A percentile compares a stretch with the other conserved stretches of the same genome.
These are phyloP conservation scores for Aristolochia contorta DNA, from an alignment of 164 flowering plant genomes.

Conservation along the genomic window DNA sequence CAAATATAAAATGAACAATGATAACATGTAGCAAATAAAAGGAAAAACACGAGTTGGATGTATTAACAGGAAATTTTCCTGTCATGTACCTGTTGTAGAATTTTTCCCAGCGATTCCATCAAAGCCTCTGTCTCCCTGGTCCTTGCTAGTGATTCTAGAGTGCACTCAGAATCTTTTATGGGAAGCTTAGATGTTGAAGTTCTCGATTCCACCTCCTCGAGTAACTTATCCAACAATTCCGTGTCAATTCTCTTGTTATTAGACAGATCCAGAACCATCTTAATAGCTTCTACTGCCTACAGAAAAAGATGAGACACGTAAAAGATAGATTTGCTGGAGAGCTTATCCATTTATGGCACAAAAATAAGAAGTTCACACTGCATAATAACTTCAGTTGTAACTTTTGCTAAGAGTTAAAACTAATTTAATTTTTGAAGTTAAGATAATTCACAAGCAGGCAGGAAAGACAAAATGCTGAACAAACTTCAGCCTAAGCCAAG, in stretches of 20 bases:
- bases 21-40: neutral
- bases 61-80: too few species aligned
- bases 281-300: slow-evolving; percentile 77
- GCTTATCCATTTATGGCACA: too few species aligned
- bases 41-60: neutral
- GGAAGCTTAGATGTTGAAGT: slow-evolving; percentile 13
- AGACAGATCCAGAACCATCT: slow-evolving; percentile 56
- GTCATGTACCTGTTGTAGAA: slow-evolving; percentile 48
- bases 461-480: too few species aligned
- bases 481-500: too few species aligned
- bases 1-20: neutral
- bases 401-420: too few species aligned
- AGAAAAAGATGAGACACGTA: neutral
- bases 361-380: too few species aligned
- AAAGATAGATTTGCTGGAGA: too few species aligned
- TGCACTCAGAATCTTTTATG: slow-evolving; percentile 2
- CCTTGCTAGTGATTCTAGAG: slow-evolving; percentile 9
- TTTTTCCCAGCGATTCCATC: slow-evolving; percentile 55
- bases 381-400: too few species aligned
- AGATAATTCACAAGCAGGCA: too few species aligned
- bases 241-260: slow-evolving; percentile 48
- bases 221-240: slow-evolving; percentile 50
- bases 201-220: slow-evolving; percentile 50
- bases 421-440: too few species aligned
- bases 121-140: slow-evolving; percentile 47